A percentile compares a stretch with the other conserved stretches of the same genome.
phyloP scores from a whole-genome alignment of 805 yeast species.

The Clavispora vitiphila region DNA sequence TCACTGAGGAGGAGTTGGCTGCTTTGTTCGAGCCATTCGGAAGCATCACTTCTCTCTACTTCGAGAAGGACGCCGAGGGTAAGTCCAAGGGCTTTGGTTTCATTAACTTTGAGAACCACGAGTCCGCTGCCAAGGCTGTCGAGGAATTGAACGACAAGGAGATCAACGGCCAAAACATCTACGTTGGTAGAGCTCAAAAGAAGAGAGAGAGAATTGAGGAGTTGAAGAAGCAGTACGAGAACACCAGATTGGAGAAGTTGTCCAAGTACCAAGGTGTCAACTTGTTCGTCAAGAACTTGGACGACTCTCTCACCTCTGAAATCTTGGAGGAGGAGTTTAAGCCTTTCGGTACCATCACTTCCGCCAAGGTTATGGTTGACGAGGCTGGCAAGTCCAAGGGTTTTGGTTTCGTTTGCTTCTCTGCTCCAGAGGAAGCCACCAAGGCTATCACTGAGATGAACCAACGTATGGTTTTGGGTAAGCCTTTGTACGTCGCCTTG shows the following conservation, averaged over 20 bases:
- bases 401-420: constrained; percentile 97
- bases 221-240: constrained; percentile 91
- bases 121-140: constrained; percentile 84
- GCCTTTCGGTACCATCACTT: constrained; percentile 90
- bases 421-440: constrained; percentile 97
- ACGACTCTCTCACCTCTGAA: constrained; percentile 88
- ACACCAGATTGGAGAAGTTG: constrained; percentile 83
- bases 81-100: constrained; percentile 95
- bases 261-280: constrained; percentile 96
- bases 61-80: constrained; percentile 79
- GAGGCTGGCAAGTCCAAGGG: constrained; percentile 95
- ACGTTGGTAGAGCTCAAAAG: constrained; percentile 99
- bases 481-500: constrained; percentile 96
- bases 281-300: constrained; percentile 94
- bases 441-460: constrained; percentile 98
- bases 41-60: constrained; percentile 72
- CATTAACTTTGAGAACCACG: constrained; percentile 85
- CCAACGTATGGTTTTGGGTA: constrained; percentile 90
- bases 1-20: constrained; percentile 64
- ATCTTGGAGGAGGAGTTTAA: constrained; percentile 86
- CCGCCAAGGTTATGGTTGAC: constrained; percentile 94
- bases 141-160: constrained; percentile 88
- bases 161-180: constrained; percentile 76
- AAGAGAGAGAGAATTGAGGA: constrained; percentile 96
- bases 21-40: constrained; percentile 73